These are phyloP conservation scores for Chrysoporthe cubensis DNA, from an alignment of 2,329 filamentous ascomycete species.

Conservation along the genomic window DNA sequence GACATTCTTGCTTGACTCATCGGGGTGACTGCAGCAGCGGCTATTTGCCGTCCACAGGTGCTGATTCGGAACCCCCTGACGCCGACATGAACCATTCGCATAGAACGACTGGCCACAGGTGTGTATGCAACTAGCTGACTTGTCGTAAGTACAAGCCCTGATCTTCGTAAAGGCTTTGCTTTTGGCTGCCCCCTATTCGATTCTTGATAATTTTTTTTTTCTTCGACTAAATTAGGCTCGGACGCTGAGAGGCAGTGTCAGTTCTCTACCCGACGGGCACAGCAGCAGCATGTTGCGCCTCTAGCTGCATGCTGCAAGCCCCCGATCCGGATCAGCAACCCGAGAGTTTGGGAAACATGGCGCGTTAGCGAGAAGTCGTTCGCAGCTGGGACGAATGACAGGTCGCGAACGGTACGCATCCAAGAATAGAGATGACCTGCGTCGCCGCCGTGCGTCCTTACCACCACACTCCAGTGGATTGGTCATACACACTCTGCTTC, in stretches of 20 bases:
- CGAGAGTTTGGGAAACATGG: slow-evolving; percentile 28
- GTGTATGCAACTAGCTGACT: slow-evolving; percentile 9
- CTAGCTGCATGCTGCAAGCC: slow-evolving; percentile 26
- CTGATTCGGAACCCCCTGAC: not conserved
- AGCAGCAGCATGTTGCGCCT: slow-evolving; percentile 11
- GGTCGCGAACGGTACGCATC: slow-evolving; percentile 9
- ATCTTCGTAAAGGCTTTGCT: not conserved
- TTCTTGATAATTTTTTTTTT: not conserved
- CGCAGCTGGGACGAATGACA: slow-evolving; percentile 24
- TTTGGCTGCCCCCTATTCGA: not conserved
- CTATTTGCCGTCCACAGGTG: not conserved
- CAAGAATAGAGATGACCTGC: slow-evolving; percentile 26
- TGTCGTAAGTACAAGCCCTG: not conserved
- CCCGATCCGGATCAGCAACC: slow-evolving; percentile 29
- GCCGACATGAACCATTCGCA: not conserved
- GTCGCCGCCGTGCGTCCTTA: slow-evolving; percentile 17
- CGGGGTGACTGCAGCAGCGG: not conserved
- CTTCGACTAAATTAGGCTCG: not conserved
- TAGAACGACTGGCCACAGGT: not conserved
- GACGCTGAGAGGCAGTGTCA: slow-evolving; percentile 21
- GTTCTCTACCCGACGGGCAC: slow-evolving; percentile 17
- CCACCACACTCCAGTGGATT: not conserved
- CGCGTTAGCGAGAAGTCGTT: slow-evolving; percentile 22
- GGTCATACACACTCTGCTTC: not conserved
- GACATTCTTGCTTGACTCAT: slow-evolving; percentile 11